Percentiles rank a stretch among this genome's conserved stretches.
These are phyloP conservation scores for Citrus hindsii DNA, from an alignment of 345 rosid species.

Conservation along the genomic window DNA sequence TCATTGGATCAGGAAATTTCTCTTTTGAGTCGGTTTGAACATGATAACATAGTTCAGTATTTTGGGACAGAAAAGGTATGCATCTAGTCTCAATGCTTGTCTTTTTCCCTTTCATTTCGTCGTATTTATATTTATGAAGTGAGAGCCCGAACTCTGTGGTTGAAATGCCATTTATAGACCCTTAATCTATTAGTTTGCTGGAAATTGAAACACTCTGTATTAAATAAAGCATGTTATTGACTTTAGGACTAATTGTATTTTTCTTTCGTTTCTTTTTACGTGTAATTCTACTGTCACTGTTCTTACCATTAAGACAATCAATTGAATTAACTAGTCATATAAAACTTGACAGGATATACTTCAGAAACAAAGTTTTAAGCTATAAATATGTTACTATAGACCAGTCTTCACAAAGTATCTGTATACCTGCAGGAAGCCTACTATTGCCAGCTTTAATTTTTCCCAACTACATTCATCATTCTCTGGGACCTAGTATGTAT, in stretches of 20 bases:
- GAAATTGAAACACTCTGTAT: background rate
- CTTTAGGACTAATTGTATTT: background rate
- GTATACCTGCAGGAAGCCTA: background rate
- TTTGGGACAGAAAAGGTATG: constrained; percentile 74
- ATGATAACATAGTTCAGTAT: constrained; percentile 78
- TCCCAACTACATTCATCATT: background rate
- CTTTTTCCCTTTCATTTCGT: background rate
- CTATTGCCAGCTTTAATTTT: background rate
- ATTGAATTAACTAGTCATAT: background rate
- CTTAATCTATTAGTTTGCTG: background rate
- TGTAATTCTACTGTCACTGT: background rate
- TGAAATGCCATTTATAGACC: background rate
- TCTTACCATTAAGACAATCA: background rate
- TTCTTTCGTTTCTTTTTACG: background rate
- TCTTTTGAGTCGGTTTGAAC: constrained; percentile 76
- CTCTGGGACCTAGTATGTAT: background rate
- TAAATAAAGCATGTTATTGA: background rate
- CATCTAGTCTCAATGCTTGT: background rate
- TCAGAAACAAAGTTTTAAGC: background rate
- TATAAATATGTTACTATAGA: background rate
- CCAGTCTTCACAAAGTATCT: background rate
- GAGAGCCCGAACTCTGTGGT: background rate
- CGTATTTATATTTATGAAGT: background rate
- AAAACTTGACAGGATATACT: background rate
- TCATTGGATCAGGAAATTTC: constrained; percentile 66